Evolutionary conservation across 2,329 filamentous ascomycete species (phyloP).

Genomic region (Colletotrichum sp.): DNA sequence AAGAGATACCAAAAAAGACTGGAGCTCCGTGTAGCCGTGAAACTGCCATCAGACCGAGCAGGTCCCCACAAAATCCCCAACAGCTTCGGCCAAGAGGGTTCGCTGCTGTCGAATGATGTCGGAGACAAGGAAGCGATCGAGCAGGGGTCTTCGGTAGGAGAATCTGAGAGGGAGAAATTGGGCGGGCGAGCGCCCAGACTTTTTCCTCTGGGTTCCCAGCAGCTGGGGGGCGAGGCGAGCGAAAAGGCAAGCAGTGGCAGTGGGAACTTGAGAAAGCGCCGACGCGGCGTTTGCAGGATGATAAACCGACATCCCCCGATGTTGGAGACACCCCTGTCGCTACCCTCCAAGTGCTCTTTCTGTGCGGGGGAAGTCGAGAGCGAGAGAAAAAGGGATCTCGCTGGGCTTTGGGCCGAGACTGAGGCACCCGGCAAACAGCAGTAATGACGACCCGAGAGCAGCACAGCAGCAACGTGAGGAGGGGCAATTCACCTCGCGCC

Average conservation of each 20-base stretch:
- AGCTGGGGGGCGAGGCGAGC: not conserved
- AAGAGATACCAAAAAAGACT: not conserved
- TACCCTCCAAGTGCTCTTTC: not conserved
- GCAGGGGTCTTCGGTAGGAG: not conserved
- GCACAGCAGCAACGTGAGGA: not conserved
- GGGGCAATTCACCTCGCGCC: not conserved
- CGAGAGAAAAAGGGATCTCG: not conserved
- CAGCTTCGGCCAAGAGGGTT: slow-evolving; percentile 22
- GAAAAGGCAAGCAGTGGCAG: not conserved
- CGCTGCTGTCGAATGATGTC: slow-evolving; percentile 20
- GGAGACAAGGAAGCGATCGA: slow-evolving; percentile 11
- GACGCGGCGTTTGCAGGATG: slow-evolving; percentile 7
- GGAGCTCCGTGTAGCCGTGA: slow-evolving; percentile 20
- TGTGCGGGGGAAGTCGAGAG: slow-evolving; percentile 6
- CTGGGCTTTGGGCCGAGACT: slow-evolving; percentile 8
- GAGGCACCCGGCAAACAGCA: not conserved
- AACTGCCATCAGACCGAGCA: slow-evolving; percentile 21
- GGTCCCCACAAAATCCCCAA: not conserved
- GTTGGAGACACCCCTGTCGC: not conserved
- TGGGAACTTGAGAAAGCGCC: not conserved
- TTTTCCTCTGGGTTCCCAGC: not conserved
- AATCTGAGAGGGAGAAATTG: not conserved
- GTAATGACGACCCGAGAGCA: slow-evolving; percentile 12
- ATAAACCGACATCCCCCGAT: slow-evolving; percentile 17
- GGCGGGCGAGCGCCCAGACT: not conserved